A percentile compares a stretch with the other conserved stretches of the same genome.
phyloP scores from a whole-genome alignment of 148 eudicot species.

The Rhododendron molle region DNA sequence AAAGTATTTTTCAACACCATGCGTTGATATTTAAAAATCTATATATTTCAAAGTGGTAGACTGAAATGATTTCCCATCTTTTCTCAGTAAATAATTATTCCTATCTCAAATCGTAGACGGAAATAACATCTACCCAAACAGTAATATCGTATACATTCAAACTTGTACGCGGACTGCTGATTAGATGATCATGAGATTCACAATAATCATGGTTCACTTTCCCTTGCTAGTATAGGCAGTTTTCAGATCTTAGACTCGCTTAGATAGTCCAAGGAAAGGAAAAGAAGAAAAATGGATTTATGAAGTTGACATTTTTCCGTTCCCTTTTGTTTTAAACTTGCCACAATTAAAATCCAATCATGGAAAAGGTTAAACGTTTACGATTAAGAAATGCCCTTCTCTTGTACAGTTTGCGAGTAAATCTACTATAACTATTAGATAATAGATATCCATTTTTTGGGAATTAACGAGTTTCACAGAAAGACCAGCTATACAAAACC shows the following conservation, averaged over 20 bases:
- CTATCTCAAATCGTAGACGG: not conserved
- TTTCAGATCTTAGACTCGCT: not conserved
- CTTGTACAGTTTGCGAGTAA: too few species aligned
- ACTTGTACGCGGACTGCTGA: not conserved
- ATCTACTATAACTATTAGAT: too few species aligned
- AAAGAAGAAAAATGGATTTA: not conserved
- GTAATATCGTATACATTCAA: not conserved
- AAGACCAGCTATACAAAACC: too few species aligned
- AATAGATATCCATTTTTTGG: too few species aligned
- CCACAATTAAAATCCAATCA: not conserved
- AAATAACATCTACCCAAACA: not conserved
- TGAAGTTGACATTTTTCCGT: not conserved
- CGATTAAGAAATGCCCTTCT: too few species aligned
- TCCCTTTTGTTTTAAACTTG: too few species aligned
- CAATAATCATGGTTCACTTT: not conserved
- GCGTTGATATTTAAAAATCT: not conserved
- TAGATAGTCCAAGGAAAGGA: not conserved
- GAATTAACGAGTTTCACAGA: too few species aligned
- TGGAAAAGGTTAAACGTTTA: too few species aligned
- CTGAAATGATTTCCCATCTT: too few species aligned
- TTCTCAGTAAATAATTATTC: too few species aligned
- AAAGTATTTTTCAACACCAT: too few species aligned
- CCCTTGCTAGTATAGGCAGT: not conserved
- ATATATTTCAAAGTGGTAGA: too few species aligned
- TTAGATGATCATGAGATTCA: not conserved